Conservation (phyloP, 306 rosid species). For the Echinosophora koreensis region DNA sequence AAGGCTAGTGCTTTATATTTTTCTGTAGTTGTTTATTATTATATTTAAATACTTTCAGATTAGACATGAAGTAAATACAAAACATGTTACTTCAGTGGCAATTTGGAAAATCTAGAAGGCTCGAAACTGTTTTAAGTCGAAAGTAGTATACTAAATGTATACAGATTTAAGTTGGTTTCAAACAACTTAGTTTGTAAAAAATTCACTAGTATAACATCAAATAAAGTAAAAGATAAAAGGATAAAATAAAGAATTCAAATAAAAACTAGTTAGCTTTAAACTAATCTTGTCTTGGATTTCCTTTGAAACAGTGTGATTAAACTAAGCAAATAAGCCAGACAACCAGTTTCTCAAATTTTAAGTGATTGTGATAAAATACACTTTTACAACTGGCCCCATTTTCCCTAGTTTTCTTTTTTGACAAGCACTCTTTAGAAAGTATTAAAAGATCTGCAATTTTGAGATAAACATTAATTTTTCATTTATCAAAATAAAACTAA, state of each 20-base stretch:
- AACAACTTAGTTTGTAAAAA: neutral
- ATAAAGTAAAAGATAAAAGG: neutral
- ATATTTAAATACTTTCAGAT: slow-evolving; percentile 4
- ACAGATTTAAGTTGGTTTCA: neutral
- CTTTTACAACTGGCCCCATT: neutral
- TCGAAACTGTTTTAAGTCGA: neutral
- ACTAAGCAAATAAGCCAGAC: neutral
- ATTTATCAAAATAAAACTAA: neutral
- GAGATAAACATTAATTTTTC: slow-evolving; percentile 1
- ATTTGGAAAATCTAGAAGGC: neutral
- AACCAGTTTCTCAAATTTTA: neutral
- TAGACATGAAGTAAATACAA: neutral
- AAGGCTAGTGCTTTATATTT: neutral
- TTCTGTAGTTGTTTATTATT: neutral
- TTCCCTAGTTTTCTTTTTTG: slow-evolving; percentile 13
- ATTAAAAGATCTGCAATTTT: neutral
- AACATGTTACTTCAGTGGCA: slow-evolving; percentile 15
- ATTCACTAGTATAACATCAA: neutral
- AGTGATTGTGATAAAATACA: neutral
- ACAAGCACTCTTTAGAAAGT: neutral
- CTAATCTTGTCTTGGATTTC: neutral
- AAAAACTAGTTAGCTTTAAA: neutral
- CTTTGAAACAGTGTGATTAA: neutral
- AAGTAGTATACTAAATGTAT: neutral
- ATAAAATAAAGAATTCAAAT: neutral